These are phyloP conservation scores for Collybia sp. DNA, from an alignment of 768 basidiomycete species.

Conservation along the genomic window DNA sequence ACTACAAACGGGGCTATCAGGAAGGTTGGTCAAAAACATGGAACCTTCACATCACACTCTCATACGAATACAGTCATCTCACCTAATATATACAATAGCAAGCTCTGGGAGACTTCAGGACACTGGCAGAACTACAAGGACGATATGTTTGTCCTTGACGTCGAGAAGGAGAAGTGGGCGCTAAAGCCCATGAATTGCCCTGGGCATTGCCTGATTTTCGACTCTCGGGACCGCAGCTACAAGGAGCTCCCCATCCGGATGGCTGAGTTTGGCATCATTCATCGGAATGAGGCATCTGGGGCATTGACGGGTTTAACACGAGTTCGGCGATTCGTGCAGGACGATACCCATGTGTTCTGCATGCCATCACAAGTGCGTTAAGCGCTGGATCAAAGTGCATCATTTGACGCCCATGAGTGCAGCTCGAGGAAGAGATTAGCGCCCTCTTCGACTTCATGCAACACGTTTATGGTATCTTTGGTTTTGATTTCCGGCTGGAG, in stretches of 20 bases:
- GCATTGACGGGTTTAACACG: slow-evolving; percentile 90
- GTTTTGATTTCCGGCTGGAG: slow-evolving; percentile 45
- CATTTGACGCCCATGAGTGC: too few relatives aligned
- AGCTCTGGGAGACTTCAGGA: slow-evolving; percentile 97
- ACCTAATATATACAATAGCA: slow-evolving; percentile 95
- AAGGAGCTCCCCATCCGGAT: slow-evolving; percentile 95
- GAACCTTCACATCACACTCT: background rate
- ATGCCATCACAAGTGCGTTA: slow-evolving; percentile 77
- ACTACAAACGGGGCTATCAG: slow-evolving; percentile 92
- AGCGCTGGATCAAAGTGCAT: background rate
- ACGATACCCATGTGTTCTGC: slow-evolving; percentile 98
- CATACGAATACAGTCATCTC: slow-evolving; percentile 67
- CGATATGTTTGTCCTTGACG: slow-evolving; percentile 92
- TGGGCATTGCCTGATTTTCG: slow-evolving; percentile 94
- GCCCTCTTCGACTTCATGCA: slow-evolving; percentile 94
- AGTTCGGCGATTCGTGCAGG: slow-evolving; percentile 93
- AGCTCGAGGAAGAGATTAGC: slow-evolving; percentile 87
- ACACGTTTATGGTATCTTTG: slow-evolving; percentile 89
- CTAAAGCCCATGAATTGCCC: slow-evolving; percentile 99
- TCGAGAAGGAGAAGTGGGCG: slow-evolving; percentile 95
- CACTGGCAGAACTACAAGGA: slow-evolving; percentile 99
- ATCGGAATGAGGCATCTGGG: slow-evolving; percentile 94
- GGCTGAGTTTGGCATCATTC: slow-evolving; percentile 98
- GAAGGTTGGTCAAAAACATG: slow-evolving; percentile 52
- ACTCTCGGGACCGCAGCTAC: slow-evolving; percentile 89